Evolutionary conservation across 2,329 filamentous ascomycete genomes (phyloP).

Genomic region (Ophiostoma populinum): DNA sequence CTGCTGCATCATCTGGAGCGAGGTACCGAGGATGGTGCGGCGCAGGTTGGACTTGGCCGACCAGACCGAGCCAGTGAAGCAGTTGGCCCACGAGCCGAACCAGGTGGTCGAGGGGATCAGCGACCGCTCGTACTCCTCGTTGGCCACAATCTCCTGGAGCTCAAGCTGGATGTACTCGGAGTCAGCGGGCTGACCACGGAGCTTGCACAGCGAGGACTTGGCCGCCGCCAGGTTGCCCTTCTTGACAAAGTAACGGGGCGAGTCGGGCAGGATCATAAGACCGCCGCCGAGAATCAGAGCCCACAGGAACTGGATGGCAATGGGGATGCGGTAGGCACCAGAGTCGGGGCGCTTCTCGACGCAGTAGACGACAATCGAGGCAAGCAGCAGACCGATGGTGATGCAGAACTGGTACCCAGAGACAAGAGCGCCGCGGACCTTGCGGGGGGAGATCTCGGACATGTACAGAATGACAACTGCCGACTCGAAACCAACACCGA

Average conservation of each 20-base stretch:
- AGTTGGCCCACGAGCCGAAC: slow-evolving; percentile 50
- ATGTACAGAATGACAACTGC: slow-evolving; percentile 75
- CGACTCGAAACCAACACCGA: slow-evolving; percentile 68
- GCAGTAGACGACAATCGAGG: slow-evolving; percentile 47
- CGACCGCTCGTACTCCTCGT: slow-evolving; percentile 68
- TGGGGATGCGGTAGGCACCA: slow-evolving; percentile 63
- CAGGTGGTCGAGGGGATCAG: slow-evolving; percentile 48
- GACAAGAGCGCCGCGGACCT: slow-evolving; percentile 37
- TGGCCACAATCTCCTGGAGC: slow-evolving; percentile 73
- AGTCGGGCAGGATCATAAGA: slow-evolving; percentile 65
- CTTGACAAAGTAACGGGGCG: slow-evolving; percentile 73
- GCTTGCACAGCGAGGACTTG: slow-evolving; percentile 39
- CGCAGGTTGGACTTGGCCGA: slow-evolving; percentile 50
- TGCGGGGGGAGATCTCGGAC: slow-evolving; percentile 61
- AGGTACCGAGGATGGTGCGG: slow-evolving; percentile 53
- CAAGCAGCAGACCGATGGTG: slow-evolving; percentile 47
- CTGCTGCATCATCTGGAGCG: slow-evolving; percentile 68
- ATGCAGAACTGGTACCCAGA: slow-evolving; percentile 57
- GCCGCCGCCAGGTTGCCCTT: slow-evolving; percentile 52
- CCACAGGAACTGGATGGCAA: slow-evolving; percentile 66
- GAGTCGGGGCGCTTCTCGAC: slow-evolving; percentile 45
- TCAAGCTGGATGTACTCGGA: slow-evolving; percentile 65
- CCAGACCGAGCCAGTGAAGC: slow-evolving; percentile 46
- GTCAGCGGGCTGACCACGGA: slow-evolving; percentile 57
- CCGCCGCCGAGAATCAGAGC: slow-evolving; percentile 57